These are phyloP conservation scores for Mucor plumbeus DNA, from an alignment of 371 early-diverging fungal species.

Conservation along the genomic window DNA sequence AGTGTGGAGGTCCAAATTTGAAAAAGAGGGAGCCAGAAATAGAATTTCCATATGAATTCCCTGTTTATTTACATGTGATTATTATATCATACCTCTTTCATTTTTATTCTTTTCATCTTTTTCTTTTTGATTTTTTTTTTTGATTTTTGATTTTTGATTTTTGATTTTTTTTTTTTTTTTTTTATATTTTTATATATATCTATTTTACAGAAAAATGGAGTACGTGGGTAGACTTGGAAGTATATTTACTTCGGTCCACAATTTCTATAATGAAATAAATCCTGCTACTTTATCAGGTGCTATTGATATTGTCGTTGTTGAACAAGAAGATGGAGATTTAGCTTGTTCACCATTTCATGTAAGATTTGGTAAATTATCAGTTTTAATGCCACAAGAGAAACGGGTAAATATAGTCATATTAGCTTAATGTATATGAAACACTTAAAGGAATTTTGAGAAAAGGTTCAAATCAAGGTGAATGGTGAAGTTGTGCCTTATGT, in stretches of 20 bases:
- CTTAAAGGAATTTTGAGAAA: not conserved
- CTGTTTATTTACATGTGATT: not conserved
- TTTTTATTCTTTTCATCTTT: not conserved
- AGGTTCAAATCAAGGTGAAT: constrained; percentile 82
- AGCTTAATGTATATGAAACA: not conserved
- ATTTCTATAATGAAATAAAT: constrained; percentile 96
- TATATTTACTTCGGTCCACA: constrained; percentile 77
- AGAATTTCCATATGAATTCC: not conserved
- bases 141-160: not conserved
- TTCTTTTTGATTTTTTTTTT: not conserved
- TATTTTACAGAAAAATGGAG: constrained; percentile 26
- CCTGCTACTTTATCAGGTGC: constrained; percentile 98
- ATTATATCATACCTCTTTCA: not conserved
- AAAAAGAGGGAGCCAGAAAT: not conserved
- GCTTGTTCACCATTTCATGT: constrained; percentile 97
- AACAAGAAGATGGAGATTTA: constrained; percentile 79
- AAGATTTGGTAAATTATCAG: constrained; percentile 94
- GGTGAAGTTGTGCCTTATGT: constrained; percentile 73
- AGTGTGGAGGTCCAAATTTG: no score
- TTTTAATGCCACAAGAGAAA: constrained; percentile 89
- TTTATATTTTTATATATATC: not conserved
- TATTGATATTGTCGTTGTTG: constrained; percentile 96
- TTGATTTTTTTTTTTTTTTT: not conserved
- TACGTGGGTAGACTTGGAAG: constrained; percentile 47
- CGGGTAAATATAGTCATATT: constrained; percentile 46